phyloP scores from a whole-genome alignment of 495 filamentous ascomycete genomes.

The Daldinia loculata region DNA sequence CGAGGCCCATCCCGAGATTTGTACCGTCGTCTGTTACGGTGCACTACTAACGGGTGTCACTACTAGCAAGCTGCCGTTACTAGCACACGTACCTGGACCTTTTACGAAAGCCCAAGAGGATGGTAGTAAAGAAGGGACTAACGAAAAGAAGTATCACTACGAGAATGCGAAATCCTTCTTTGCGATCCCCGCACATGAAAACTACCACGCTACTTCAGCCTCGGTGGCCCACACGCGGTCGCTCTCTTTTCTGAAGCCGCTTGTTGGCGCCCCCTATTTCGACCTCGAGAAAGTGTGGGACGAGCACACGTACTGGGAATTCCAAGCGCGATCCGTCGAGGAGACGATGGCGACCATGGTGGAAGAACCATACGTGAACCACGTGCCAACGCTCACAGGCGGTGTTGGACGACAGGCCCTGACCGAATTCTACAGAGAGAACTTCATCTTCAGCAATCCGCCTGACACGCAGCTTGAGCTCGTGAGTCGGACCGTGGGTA shows the following conservation, averaged over 20 bases:
- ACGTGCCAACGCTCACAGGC: conserved; percentile 58
- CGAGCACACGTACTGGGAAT: conserved; percentile 65
- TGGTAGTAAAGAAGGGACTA: background rate
- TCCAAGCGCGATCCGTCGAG: conserved; percentile 61
- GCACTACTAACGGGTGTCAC: background rate
- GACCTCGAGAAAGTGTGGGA: conserved; percentile 70
- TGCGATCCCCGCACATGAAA: conserved; percentile 51
- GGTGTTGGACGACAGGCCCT: conserved; percentile 74
- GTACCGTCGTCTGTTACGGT: conserved; percentile 48
- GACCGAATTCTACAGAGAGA: conserved; percentile 73
- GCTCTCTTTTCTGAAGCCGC: conserved; percentile 61
- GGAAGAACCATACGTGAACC: conserved; percentile 67
- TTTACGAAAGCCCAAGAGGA: background rate
- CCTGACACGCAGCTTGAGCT: conserved; percentile 73
- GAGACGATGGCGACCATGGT: conserved; percentile 69
- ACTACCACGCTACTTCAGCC: conserved; percentile 52
- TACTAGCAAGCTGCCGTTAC: conserved; percentile 20
- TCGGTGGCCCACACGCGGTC: conserved; percentile 61
- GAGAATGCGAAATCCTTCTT: conserved; percentile 45
- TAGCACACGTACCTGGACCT: conserved; percentile 32
- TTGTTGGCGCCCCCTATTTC: conserved; percentile 62
- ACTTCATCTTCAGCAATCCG: conserved; percentile 69
- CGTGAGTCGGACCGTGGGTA: conserved; percentile 72
- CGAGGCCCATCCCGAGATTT: conserved; percentile 38
- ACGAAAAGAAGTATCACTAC: conserved; percentile 46